phyloP scores from a whole-genome alignment of 805 yeast genomes.

The Candida michaelii region DNA sequence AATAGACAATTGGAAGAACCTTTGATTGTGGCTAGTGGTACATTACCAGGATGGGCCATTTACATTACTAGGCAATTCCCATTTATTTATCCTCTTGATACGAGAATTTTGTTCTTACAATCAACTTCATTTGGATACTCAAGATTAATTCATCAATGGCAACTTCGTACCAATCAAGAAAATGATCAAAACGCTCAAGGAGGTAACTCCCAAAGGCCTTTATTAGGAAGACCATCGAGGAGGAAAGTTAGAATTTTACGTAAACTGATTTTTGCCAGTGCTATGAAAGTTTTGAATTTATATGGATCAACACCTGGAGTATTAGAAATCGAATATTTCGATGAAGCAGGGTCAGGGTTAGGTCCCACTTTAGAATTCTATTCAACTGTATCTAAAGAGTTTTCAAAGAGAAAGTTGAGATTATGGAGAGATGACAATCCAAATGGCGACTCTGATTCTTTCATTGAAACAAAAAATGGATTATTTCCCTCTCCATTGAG shows the following conservation, averaged over 20 bases:
- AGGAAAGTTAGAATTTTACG: constrained; percentile 81
- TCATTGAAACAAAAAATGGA: constrained; percentile 48
- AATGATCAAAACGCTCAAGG: constrained; percentile 12
- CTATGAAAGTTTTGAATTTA: constrained; percentile 70
- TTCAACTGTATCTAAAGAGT: constrained; percentile 74
- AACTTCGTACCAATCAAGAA: constrained; percentile 42
- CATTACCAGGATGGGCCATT: constrained; percentile 82
- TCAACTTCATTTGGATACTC: constrained; percentile 91
- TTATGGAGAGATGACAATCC: constrained; percentile 64
- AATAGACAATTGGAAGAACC: constrained; percentile 90
- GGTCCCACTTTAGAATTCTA: constrained; percentile 97
- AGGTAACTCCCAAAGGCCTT: constrained; percentile 26
- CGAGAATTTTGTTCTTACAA: constrained; percentile 74
- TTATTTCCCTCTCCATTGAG: constrained; percentile 73
- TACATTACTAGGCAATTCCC: constrained; percentile 72
- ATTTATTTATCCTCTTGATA: constrained; percentile 80
- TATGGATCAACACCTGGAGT: constrained; percentile 80
- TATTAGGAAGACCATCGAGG: constrained; percentile 72
- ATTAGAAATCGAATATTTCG: constrained; percentile 82
- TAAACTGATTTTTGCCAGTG: constrained; percentile 67
- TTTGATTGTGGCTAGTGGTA: constrained; percentile 79
- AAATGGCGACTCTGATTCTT: constrained; percentile 25
- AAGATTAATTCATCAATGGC: constrained; percentile 79
- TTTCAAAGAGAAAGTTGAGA: constrained; percentile 52
- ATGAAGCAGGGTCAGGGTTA: constrained; percentile 93